Evolutionary conservation across 23 red algal species (phyloP), one percentile per base, ranked within the genome.

Genomic region (Gracilaria domingensis): DNA sequence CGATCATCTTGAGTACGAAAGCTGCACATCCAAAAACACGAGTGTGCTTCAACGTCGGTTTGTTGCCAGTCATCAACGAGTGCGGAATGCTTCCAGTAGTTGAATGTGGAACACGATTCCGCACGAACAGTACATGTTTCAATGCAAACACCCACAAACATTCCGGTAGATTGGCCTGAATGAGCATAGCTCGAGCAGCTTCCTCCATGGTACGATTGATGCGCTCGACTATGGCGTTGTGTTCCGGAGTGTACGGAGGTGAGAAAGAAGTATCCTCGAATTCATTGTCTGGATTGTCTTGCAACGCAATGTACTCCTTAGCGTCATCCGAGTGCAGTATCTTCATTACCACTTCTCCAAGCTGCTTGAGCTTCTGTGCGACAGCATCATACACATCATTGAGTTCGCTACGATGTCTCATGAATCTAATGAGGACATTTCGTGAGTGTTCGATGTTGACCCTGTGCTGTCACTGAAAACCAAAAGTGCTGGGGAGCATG

Each of bases 121-220:
- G 23, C 23, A 58, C 54, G 11, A 45, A 45, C 60, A 4, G 23
- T 32, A 32, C 26, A 21, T 25, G 60, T 58, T 58, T 58, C 54
- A n/a, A 12, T 16, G 54, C 18, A 58, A 58, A 58, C 8, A 23
- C 54, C 54, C 54, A 18, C 16, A n/a, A 28, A 70, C 28, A 45
- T 45, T 45, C 42, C 42, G 42, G 42, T 45, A 45, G 42, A 45
- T 45, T 45, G 42, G 42, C 42, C 42, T 45, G 42, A 45, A 45
- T 45, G 42, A 45, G 42, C 42, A 45, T 45, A 45, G 65, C 23
- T 34, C 65, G 65, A 70, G 75, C 75, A 6, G 40, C 75, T 56
- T 79, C 35, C 40, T 29, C 75, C 38, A 79, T 79, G 12, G 75
- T 79, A 23, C 75, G 75, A 40, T 79, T 79, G 75, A 79, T 40